A percentile compares a stretch with the other conserved stretches of the same genome.
Evolutionary conservation across 768 basidiomycete genomes (phyloP).

Genomic region (Leccinellum rugosiceps): DNA sequence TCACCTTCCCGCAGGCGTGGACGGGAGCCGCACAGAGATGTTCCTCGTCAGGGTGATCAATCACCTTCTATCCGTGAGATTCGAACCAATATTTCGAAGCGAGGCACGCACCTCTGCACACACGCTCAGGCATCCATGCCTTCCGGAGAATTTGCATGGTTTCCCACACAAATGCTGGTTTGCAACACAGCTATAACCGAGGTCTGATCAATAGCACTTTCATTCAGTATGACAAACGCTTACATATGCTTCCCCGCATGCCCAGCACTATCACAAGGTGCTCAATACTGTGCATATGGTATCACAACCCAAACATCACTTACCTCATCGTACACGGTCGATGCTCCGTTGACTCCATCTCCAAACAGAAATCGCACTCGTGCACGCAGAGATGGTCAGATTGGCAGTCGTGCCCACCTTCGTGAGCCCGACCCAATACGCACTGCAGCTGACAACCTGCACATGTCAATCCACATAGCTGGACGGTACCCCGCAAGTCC

Average conservation of each 20-base stretch:
- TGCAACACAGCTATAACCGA: constrained; percentile 44
- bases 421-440: constrained; percentile 44
- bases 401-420: constrained; percentile 45
- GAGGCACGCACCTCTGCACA: constrained; percentile 47
- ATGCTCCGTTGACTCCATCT: constrained; percentile 26
- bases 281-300: background rate
- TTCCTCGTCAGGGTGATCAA: constrained; percentile 44
- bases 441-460: constrained; percentile 47
- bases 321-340: constrained; percentile 47
- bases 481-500: constrained; percentile 43
- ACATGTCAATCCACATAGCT: constrained; percentile 51
- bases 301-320: constrained; percentile 16
- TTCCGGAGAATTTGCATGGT: constrained; percentile 43
- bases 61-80: constrained; percentile 32
- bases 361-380: constrained; percentile 40
- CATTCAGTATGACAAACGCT: constrained; percentile 2
- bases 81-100: background rate
- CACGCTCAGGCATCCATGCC: constrained; percentile 47
- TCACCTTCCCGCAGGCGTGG: constrained; percentile 56
- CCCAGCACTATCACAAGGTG: constrained; percentile 44
- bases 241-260: constrained; percentile 57
- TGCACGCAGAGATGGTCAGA: constrained; percentile 47
- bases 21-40: constrained; percentile 52
- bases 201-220: background rate
- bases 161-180: constrained; percentile 55